phyloP scores from a whole-genome alignment of 441 rosid species.

The Jatropha multifida region DNA sequence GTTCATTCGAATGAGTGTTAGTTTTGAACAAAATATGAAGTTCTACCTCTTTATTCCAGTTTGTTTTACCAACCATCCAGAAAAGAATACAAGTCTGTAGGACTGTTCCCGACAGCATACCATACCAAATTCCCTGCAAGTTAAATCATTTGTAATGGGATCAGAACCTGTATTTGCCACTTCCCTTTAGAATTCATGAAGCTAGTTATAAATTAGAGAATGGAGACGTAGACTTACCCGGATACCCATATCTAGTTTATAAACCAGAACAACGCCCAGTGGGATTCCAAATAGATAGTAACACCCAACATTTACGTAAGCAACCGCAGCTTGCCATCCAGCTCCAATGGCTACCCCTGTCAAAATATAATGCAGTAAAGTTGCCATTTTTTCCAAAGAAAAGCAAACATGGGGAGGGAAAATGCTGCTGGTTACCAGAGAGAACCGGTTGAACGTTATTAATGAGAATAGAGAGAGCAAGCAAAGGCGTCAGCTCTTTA shows the following conservation, averaged over 20 bases:
- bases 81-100: slow-evolving; percentile 44
- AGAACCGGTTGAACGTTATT: slow-evolving; percentile 65
- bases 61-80: slow-evolving; percentile 44
- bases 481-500: slow-evolving; percentile 60
- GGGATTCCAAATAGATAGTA: slow-evolving; percentile 58
- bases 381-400: not conserved
- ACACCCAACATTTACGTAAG: slow-evolving; percentile 55
- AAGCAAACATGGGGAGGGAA: not conserved
- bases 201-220: no score
- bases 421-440: slow-evolving; percentile 40
- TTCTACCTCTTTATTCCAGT: slow-evolving; percentile 57
- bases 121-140: slow-evolving; percentile 57
- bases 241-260: slow-evolving; percentile 42
- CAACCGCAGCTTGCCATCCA: slow-evolving; percentile 63
- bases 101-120: slow-evolving; percentile 51
- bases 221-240: slow-evolving; percentile 23
- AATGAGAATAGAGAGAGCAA: slow-evolving; percentile 53
- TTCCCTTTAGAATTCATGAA: no score
- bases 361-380: not conserved
- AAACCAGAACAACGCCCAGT: slow-evolving; percentile 47
- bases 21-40: not conserved
- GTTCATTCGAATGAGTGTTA: not conserved
- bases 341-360: slow-evolving; percentile 64
- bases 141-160: no score
- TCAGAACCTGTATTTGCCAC: no score